A percentile compares a stretch with the other conserved stretches of the same genome.
Evolutionary conservation across 1,139 yeast species (phyloP).

Genomic region (Cylindricascospora bacillispora): DNA sequence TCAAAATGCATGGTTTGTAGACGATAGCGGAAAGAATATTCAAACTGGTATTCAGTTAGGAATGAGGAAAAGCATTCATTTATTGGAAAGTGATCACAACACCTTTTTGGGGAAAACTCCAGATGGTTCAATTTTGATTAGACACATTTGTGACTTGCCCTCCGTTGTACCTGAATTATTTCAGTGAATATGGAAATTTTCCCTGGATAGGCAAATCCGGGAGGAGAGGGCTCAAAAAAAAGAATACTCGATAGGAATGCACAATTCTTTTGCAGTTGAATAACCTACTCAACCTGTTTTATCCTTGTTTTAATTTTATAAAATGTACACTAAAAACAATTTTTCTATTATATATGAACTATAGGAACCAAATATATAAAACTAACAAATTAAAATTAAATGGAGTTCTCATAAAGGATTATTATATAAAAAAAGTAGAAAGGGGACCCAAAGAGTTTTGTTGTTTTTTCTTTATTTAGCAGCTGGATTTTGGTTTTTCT

Average conservation of each 20-base stretch:
- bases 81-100: conserved; percentile 26
- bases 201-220: too few relatives aligned
- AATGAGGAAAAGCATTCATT: conserved; percentile 31
- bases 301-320: too few relatives aligned
- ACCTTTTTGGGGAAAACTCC: conserved; percentile 23
- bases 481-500: conserved; percentile 36
- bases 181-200: too few relatives aligned
- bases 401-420: too few relatives aligned
- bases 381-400: too few relatives aligned
- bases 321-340: too few relatives aligned
- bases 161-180: conserved; percentile 39
- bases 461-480: conserved; percentile 3
- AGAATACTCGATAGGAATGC: too few relatives aligned
- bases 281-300: too few relatives aligned
- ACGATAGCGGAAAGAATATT: conserved; percentile 64
- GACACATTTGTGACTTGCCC: conserved; percentile 36
- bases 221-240: too few relatives aligned
- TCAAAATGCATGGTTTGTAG: conserved; percentile 55
- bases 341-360: conserved; percentile 1
- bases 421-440: background rate
- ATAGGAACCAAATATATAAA: too few relatives aligned
- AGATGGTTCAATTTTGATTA: conserved; percentile 32
- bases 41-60: conserved; percentile 31
- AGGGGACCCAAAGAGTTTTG: background rate
- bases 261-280: too few relatives aligned